A percentile compares a stretch with the other conserved stretches of the same genome.
These are phyloP conservation scores for Populus hybrid DNA, from an alignment of 441 rosid genomes.

Conservation along the genomic window DNA sequence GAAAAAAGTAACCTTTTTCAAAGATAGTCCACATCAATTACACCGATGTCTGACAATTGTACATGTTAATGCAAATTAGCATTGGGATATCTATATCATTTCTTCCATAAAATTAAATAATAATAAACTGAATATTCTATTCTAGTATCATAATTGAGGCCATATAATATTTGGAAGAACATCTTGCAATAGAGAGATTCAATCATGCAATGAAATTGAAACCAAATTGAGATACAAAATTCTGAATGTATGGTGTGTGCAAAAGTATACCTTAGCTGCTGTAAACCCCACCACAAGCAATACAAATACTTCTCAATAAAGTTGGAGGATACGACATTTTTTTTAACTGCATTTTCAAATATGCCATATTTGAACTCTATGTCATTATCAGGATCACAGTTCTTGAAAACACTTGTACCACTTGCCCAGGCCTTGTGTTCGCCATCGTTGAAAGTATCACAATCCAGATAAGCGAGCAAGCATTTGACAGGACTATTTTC, in stretches of 20 bases:
- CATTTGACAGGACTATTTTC: slow-evolving; percentile 46
- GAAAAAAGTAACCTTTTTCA: background rate
- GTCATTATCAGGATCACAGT: slow-evolving; percentile 50
- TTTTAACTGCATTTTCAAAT: slow-evolving; percentile 62
- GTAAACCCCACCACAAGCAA: slow-evolving; percentile 99
- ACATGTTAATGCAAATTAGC: background rate
- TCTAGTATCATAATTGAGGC: background rate
- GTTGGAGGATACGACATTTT: slow-evolving; percentile 55
- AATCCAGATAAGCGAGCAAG: slow-evolving; percentile 60
- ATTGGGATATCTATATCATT: background rate
- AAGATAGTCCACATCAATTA: background rate
- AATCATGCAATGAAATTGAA: background rate
- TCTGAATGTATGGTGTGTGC: slow-evolving; percentile 9
- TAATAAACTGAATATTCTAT: background rate
- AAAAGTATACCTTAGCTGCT: slow-evolving; percentile 70
- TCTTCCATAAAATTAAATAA: background rate
- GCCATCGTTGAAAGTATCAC: slow-evolving; percentile 42
- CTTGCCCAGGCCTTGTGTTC: slow-evolving; percentile 51
- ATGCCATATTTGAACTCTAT: slow-evolving; percentile 63
- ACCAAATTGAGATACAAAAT: background rate
- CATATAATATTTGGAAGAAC: background rate
- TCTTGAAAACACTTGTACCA: slow-evolving; percentile 57
- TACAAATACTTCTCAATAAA: slow-evolving; percentile 76
- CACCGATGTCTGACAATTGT: background rate
- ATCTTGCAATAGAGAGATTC: background rate